Conservation (phyloP, 176 grass and related monocot genomes). For the Areca catechu region DNA sequence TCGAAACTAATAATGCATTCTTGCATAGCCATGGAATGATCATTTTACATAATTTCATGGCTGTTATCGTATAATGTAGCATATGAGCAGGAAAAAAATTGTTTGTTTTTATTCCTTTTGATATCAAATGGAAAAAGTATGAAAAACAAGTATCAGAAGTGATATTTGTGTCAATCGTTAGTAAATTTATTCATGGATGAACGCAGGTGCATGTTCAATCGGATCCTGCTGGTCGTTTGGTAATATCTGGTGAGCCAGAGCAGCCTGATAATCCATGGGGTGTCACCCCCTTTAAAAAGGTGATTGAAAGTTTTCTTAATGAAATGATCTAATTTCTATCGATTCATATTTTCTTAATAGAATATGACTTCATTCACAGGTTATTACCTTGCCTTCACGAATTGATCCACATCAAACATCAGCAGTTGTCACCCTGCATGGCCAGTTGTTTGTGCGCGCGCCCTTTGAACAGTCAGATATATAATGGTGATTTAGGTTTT, state of each 20-base stretch:
- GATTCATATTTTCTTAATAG: constrained; percentile 1
- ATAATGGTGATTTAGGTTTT: constrained; percentile 22
- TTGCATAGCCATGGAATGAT: too few species aligned
- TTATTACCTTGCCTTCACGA: constrained; percentile 73
- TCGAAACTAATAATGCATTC: not conserved
- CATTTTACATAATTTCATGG: too few species aligned
- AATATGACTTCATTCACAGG: constrained; percentile 34
- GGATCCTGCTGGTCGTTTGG: constrained; percentile 84
- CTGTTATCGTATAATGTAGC: too few species aligned
- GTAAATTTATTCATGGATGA: constrained; percentile 12
- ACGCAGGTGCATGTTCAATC: constrained; percentile 95
- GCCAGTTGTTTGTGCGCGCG: constrained; percentile 90
- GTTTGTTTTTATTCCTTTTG: too few species aligned
- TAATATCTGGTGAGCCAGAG: constrained; percentile 91
- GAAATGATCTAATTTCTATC: too few species aligned
- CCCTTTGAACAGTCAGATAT: constrained; percentile 72
- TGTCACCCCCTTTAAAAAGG: constrained; percentile 96
- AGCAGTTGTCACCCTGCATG: constrained; percentile 88
- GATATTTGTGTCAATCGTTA: too few species aligned
- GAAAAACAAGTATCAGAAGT: too few species aligned
- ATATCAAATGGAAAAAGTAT: too few species aligned
- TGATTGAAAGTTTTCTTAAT: not conserved
- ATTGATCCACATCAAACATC: constrained; percentile 99
- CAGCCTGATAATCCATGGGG: constrained; percentile 96
- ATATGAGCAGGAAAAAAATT: too few species aligned